A percentile compares a stretch with the other conserved stretches of the same genome.
These are phyloP conservation scores for Candida pseudocylindracea DNA, from an alignment of 1,139 yeast species.

Conservation along the genomic window DNA sequence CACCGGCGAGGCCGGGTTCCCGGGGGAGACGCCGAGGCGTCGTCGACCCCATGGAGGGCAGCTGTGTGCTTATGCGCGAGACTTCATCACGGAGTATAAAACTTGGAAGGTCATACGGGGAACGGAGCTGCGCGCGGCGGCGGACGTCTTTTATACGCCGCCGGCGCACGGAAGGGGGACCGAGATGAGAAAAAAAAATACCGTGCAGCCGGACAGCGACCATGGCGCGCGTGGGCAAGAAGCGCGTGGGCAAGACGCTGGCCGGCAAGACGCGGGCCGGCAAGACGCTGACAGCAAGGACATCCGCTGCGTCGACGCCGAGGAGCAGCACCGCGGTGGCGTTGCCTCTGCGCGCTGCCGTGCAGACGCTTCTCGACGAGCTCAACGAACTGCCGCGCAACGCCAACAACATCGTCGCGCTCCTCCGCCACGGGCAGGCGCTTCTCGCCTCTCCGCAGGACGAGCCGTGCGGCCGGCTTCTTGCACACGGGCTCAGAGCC, in stretches of 20 bases:
- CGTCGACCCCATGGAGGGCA: conserved; percentile 26
- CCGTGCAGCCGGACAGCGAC: not conserved
- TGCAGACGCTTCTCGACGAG: conserved; percentile 3
- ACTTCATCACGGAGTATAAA: conserved; percentile 38
- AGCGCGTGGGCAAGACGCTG: not conserved
- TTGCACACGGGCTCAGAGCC: conserved; percentile 29
- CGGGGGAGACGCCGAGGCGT: conserved; percentile 13
- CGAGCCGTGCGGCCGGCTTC: conserved; percentile 16
- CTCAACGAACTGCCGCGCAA: conserved; percentile 10
- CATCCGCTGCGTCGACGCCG: no score
- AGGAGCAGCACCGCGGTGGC: no score
- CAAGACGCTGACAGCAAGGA: conserved; percentile 1
- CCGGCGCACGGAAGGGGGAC: conserved; percentile 3
- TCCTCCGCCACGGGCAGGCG: conserved; percentile 16
- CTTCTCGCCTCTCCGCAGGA: conserved; percentile 7
- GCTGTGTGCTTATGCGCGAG: conserved; percentile 27
- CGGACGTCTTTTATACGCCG: conserved; percentile 5
- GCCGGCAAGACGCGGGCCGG: conserved; percentile 1
- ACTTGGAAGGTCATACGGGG: conserved; percentile 30
- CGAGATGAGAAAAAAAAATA: not conserved
- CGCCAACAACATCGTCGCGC: conserved; percentile 26
- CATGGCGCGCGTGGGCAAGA: conserved; percentile 3
- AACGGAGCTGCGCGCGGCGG: conserved; percentile 2
- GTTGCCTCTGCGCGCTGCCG: no score
- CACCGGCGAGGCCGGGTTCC: conserved; percentile 11